Evolutionary conservation across 2,329 filamentous ascomycete species (phyloP), one percentile per base, ranked within the genome.

Genomic region (Ophiocordyceps robertsii): DNA sequence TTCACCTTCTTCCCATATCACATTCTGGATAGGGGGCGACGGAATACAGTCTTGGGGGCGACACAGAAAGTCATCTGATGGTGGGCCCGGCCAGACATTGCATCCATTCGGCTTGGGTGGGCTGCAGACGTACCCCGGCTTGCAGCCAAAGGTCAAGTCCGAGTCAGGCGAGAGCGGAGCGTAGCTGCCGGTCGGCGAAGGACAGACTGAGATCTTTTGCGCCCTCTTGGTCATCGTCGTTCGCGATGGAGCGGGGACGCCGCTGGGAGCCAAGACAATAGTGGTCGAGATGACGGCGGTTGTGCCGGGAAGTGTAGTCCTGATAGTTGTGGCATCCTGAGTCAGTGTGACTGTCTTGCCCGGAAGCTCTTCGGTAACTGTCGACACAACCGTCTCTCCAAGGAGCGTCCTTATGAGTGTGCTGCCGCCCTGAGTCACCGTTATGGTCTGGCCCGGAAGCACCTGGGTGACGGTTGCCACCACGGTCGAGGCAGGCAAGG

Each of bases 121-220:
- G 46, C 65, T 67, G 58, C 75, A 78, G 27, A 77, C 63, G 14
- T 53, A 68, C 29, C 73, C 72, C 2, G 73, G 70, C 12, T 47
- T 40, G 52, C 75, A 78, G 40, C 74, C 75, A 62, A 68, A 77
- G 0, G 70, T 73, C 33, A 58, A 59, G 41, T 72, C 49, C 2
- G 68, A 68, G 16, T 50, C 50, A 5, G 56, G 51, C 35, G 61
- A 44, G 13, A 67, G 58, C 2, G 55, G 47, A 12, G 39, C 54
- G 43, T 32, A 56, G 37, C 17, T 43, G 27, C 66, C 66, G 2
- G 67, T 66, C 3, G 71, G 69, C 2, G 59, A 56, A 4, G 69
- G 57, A 44, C 73, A 77, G 5, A 63, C 47, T 13, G 60, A 63
- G 9, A 68, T 54, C 1, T 51, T 35, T 16, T 53, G 56, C 14